Percentiles rank a stretch among this genome's conserved stretches.
Evolutionary conservation across 1,139 yeast species (phyloP).

Genomic region (Petasospora rhodanensis): DNA sequence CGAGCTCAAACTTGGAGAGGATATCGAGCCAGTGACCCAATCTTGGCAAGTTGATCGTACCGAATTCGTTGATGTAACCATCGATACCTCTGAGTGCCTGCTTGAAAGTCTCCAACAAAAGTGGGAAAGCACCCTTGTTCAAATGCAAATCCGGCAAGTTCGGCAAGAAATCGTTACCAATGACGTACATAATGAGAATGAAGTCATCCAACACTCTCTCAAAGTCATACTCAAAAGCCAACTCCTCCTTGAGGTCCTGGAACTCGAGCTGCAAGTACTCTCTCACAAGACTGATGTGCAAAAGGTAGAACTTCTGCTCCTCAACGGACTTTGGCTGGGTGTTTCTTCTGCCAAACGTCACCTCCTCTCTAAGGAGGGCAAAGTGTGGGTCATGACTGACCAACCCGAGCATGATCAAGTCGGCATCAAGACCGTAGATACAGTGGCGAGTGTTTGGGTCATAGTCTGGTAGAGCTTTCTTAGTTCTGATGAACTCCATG

Average conservation of each 20-base stretch:
- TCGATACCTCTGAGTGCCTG: slow-evolving; percentile 68
- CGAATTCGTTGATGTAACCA: slow-evolving; percentile 82
- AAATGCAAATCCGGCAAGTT: slow-evolving; percentile 90
- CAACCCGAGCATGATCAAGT: slow-evolving; percentile 91
- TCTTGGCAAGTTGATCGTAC: slow-evolving; percentile 71
- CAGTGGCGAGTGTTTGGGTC: slow-evolving; percentile 90
- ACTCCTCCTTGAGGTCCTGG: slow-evolving; percentile 56
- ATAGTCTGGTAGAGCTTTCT: slow-evolving; percentile 69
- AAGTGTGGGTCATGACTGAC: slow-evolving; percentile 97
- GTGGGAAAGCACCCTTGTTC: slow-evolving; percentile 94
- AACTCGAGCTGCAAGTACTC: slow-evolving; percentile 90
- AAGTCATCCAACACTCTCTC: slow-evolving; percentile 92
- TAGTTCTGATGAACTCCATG: slow-evolving; percentile 87
- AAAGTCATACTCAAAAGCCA: slow-evolving; percentile 72
- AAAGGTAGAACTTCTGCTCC: slow-evolving; percentile 74
- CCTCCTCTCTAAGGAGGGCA: slow-evolving; percentile 93
- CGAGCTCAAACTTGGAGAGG: slow-evolving; percentile 68
- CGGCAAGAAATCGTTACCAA: slow-evolving; percentile 99
- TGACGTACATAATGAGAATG: slow-evolving; percentile 85
- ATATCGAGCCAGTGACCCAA: slow-evolving; percentile 70
- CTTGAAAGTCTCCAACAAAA: slow-evolving; percentile 82
- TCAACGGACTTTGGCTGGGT: slow-evolving; percentile 54
- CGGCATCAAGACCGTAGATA: slow-evolving; percentile 97
- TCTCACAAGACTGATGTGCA: slow-evolving; percentile 82
- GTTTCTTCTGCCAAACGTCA: slow-evolving; percentile 68